Evolutionary conservation across 441 rosid species (phyloP), one percentile per base, ranked within the genome.

Genomic region (Melastoma candidum): DNA sequence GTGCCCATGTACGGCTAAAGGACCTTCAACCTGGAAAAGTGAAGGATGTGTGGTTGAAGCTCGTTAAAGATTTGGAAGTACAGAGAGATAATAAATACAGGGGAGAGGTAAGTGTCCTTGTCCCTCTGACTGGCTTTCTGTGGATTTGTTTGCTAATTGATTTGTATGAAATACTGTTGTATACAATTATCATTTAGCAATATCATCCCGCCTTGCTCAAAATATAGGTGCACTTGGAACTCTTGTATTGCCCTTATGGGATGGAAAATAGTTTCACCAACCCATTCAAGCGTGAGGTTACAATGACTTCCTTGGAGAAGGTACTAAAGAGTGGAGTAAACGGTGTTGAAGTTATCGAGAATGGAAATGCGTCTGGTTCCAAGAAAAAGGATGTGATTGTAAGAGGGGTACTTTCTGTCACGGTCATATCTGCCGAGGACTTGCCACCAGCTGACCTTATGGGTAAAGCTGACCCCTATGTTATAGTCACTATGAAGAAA

Each of bases 381-480:
- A 89, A 71, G 71, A 86, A 64, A 68, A 75, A 68, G 69, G 92
- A 78, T 45, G 74, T 89, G 49, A 86, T 93, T 56, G 67, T 89
- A 48, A 81, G 99, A 70, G 99, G 99, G 63, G 96, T 93, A 12
- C 80, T 93, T 26, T 68, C 84, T 25, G 90, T 83, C 25, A 83
- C 85, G 26, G 87, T 93, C 59, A 74, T 86, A 68, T 79, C 88
- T 44, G 97, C 99, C 7, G 96, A 93, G 66, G 79, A 89, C 64
- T 76, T 93, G 72, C 93, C 97, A n/a, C 72, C 63, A 24, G 69
- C 64, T 55, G 99, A 93, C 68, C 56, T 93, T 60, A 76, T 81
- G 90, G 97, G 96, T 53, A 93, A 89, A 63, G 95, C 99, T 26
- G 99, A 93, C 65, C 99, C 99, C 2, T 93, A 64, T 63, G 90